Percentiles rank a stretch among this genome's conserved stretches.
These are phyloP conservation scores for Ramalina intermedia DNA, from an alignment of 495 filamentous ascomycete genomes.

Conservation along the genomic window DNA sequence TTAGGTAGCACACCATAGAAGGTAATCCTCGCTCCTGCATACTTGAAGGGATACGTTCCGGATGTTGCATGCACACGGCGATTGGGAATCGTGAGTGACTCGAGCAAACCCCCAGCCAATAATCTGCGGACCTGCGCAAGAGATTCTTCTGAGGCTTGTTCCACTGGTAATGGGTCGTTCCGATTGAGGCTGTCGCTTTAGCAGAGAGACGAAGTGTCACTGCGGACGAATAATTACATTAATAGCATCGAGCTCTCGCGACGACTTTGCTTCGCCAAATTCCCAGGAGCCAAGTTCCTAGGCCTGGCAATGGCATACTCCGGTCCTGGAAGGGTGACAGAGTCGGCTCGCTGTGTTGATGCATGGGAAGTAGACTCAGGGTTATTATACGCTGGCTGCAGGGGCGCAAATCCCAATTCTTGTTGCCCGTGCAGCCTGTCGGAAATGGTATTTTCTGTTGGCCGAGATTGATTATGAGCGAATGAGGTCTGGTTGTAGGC, in stretches of 20 bases:
- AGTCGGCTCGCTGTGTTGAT: neutral
- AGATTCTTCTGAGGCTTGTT: no score
- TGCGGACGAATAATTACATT: constrained; percentile 17
- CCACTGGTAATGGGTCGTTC: no score
- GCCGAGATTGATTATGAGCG: constrained; percentile 10
- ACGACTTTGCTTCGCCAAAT: constrained; percentile 35
- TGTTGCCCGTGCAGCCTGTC: constrained; percentile 16
- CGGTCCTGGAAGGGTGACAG: constrained; percentile 17
- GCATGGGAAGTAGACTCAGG: constrained; percentile 9
- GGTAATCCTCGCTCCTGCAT: no score
- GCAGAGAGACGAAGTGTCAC: no score
- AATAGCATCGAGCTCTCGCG: constrained; percentile 46
- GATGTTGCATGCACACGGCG: no score
- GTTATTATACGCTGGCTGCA: constrained; percentile 45
- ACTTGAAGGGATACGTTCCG: no score
- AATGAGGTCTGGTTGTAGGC: constrained; percentile 50
- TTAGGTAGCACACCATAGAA: no score
- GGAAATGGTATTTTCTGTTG: constrained; percentile 15
- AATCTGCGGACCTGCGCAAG: no score
- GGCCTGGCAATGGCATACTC: constrained; percentile 26
- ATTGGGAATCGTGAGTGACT: no score
- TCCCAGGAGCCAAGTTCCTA: constrained; percentile 27
- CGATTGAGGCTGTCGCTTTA: no score
- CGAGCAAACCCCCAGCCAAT: no score
- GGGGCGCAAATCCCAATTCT: constrained; percentile 47